These are phyloP conservation scores for Leishmania amazonensis DNA, from an alignment of 208 protist species.

Conservation along the genomic window DNA sequence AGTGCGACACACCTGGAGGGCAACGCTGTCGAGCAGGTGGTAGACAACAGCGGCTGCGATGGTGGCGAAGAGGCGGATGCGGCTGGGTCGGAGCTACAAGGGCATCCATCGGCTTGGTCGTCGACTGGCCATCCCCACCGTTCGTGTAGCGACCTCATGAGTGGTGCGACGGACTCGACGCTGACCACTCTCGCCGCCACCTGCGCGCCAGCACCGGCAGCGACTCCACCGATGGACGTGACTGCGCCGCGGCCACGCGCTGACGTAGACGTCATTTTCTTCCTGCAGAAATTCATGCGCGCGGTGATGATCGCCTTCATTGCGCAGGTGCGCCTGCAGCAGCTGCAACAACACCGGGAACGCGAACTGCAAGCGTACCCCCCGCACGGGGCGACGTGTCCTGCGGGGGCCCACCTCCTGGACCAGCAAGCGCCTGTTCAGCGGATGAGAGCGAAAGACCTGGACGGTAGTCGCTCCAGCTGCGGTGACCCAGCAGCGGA, in stretches of 20 bases:
- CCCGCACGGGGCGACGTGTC: constrained; percentile 18
- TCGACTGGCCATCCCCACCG: background rate
- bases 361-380: constrained; percentile 12
- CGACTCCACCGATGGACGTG: background rate
- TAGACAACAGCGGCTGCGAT: background rate
- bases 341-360: constrained; percentile 20
- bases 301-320: constrained; percentile 56
- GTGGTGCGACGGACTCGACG: background rate
- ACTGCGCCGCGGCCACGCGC: background rate
- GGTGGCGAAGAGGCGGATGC: background rate
- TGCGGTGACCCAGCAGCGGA: background rate
- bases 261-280: constrained; percentile 35
- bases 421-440: constrained; percentile 2
- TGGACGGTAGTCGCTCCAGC: background rate
- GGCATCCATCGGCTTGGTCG: background rate
- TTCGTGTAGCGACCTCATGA: background rate
- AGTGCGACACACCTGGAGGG: background rate
- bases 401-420: constrained; percentile 2
- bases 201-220: background rate
- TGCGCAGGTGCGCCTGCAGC: constrained; percentile 46
- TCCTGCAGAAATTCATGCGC: constrained; percentile 59
- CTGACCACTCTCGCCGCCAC: background rate
- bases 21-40: background rate
- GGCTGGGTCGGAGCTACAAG: background rate
- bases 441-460: background rate